Percentiles rank a stretch among this genome's conserved stretches.
These are phyloP conservation scores for Bruguiera sexangula DNA, from an alignment of 345 rosid genomes.

Conservation along the genomic window DNA sequence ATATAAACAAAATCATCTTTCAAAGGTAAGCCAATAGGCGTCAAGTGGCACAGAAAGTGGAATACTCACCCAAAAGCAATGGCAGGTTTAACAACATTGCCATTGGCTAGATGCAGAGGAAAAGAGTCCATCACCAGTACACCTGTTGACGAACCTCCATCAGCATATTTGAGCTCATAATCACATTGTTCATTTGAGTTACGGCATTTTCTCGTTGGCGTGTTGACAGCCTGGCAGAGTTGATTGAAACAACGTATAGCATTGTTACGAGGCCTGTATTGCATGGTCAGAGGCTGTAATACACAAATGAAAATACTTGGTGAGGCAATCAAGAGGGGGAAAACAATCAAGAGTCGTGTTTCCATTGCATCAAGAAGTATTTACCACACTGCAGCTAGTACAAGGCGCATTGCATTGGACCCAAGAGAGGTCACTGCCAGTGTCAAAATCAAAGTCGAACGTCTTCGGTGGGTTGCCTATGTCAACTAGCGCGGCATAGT, in stretches of 20 bases:
- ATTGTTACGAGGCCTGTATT: slow-evolving; percentile 69
- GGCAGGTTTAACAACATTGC: slow-evolving; percentile 40
- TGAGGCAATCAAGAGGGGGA: slow-evolving; percentile 4
- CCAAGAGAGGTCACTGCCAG: slow-evolving; percentile 97
- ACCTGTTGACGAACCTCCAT: slow-evolving; percentile 73
- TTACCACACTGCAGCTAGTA: slow-evolving; percentile 73
- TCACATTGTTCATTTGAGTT: slow-evolving; percentile 69
- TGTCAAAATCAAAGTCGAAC: slow-evolving; percentile 84
- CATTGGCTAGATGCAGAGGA: slow-evolving; percentile 49
- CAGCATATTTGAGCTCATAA: slow-evolving; percentile 70
- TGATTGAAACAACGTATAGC: slow-evolving; percentile 46
- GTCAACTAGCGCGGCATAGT: slow-evolving; percentile 54
- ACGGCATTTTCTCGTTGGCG: slow-evolving; percentile 38
- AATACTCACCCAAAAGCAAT: slow-evolving; percentile 65
- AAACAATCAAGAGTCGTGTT: not conserved
- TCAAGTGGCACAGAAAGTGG: not conserved
- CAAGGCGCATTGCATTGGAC: slow-evolving; percentile 97
- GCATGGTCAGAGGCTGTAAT: slow-evolving; percentile 50
- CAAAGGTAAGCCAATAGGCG: not conserved
- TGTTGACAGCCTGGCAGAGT: slow-evolving; percentile 45
- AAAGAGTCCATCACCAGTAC: slow-evolving; percentile 63
- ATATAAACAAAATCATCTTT: not conserved
- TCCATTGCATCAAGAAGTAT: not conserved
- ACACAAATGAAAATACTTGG: slow-evolving; percentile 7
- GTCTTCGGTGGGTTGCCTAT: slow-evolving; percentile 78